Evolutionary conservation across 2,329 filamentous ascomycete species (phyloP).

Genomic region (Verticillium longisporum): DNA sequence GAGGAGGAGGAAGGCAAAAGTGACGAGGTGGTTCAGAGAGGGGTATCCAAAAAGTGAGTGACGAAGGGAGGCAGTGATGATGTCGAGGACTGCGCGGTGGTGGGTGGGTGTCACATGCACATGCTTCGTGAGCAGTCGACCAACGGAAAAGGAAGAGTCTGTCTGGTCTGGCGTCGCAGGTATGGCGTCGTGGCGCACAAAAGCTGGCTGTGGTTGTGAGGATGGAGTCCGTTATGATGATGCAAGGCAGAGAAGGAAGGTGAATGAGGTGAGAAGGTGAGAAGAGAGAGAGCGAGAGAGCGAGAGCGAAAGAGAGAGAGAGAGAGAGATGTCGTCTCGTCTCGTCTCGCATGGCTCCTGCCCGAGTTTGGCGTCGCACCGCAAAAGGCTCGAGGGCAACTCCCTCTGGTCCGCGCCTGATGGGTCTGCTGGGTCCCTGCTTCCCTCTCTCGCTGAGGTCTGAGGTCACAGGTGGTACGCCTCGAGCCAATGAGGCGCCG

Average conservation of each 20-base stretch:
- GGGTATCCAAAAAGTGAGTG: neutral
- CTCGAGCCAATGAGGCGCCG: neutral
- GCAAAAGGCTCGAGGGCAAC: neutral
- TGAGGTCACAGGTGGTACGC: neutral
- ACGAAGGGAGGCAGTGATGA: neutral
- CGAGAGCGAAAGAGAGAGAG: neutral
- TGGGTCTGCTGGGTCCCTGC: neutral
- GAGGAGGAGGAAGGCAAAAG: neutral
- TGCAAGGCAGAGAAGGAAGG: neutral
- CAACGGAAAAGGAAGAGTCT: neutral
- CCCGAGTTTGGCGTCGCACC: neutral
- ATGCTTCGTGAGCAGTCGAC: neutral
- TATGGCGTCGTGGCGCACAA: neutral
- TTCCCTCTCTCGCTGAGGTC: neutral
- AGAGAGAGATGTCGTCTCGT: neutral
- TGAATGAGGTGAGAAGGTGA: neutral
- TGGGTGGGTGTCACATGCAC: neutral
- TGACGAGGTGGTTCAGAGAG: neutral
- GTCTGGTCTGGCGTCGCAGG: neutral
- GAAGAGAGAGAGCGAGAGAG: neutral
- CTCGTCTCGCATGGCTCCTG: neutral
- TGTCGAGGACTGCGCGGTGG: conserved; percentile 1
- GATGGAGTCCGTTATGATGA: neutral
- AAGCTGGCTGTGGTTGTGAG: neutral
- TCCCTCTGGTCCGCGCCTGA: neutral